Base-by-base conservation (phyloP, 805 yeast species). In the Barnettozyma californica region DNA sequence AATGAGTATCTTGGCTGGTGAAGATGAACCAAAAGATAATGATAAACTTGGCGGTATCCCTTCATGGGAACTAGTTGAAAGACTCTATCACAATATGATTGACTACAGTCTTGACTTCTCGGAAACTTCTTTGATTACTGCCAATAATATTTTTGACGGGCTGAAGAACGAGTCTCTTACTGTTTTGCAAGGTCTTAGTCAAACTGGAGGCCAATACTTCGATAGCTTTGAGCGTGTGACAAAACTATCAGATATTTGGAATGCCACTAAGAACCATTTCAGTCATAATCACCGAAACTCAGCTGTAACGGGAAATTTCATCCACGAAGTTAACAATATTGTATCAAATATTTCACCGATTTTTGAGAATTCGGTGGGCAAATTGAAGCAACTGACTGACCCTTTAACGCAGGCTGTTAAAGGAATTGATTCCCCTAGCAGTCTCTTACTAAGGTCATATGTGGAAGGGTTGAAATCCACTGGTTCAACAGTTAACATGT, bases 21-120 rank as follows among this genome's bases (percentile, higher is more conserved):
- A 14, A 16, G 49, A 48, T 7, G 31, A 25, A n/a, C 14, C 33
- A 3, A 29, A 19, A 4, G 35, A 19, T 16, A 18, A 13, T 27
- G 34, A 23, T 13, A 42, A 29, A 18, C 39, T 46, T 29, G 44
- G 39, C 4, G 41, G 36, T 9, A n/a, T 49, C 3, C 44, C 56
- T 4, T 47, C 59, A 2, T 56, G 55, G 59, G 46, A 37, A 5
- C 41, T 54, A 10, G 33, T 45, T 7, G 45, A 43, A 36, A 47
- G 44, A n/a, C 20, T 56, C 14, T 38, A 21, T 23, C 26, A 19
- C 18, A 38, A 38, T 18, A 18, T 48, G 9, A 38, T 43, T 16
- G 37, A 43, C 6, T 49, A 48, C 27, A 47, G 47, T 16, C 44
- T 48, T 16, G 25, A 35, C 3, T 19, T 44, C 10, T 41, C 40